These are phyloP conservation scores for Crucibulum laeve DNA, from an alignment of 768 basidiomycete species.

Conservation along the genomic window DNA sequence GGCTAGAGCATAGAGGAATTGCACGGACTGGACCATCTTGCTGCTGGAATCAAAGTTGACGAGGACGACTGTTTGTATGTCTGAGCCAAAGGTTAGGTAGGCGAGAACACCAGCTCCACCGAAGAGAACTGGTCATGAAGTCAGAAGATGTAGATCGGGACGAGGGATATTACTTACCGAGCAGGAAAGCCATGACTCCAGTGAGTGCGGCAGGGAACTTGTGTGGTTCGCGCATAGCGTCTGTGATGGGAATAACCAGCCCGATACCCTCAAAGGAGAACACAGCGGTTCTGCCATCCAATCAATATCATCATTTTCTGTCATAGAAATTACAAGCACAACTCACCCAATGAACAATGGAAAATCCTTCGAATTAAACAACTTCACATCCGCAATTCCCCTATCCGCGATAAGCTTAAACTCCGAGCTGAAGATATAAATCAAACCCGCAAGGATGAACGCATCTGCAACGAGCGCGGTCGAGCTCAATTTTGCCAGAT, in stretches of 20 bases:
- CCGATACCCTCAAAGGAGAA: constrained; percentile 99
- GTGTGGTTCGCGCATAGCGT: constrained; percentile 92
- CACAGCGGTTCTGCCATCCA: constrained; percentile 75
- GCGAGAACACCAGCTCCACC: constrained; percentile 84
- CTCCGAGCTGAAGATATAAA: constrained; percentile 90
- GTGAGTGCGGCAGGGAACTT: constrained; percentile 89
- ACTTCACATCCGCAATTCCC: constrained; percentile 74
- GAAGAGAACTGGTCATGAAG: constrained; percentile 57
- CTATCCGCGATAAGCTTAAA: constrained; percentile 55
- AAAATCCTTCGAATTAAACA: constrained; percentile 90
- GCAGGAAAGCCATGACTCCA: constrained; percentile 86
- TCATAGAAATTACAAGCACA: too few relatives aligned
- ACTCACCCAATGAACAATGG: constrained; percentile 87
- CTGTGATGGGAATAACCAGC: constrained; percentile 93
- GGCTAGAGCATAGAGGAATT: constrained; percentile 87
- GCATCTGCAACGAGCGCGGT: constrained; percentile 91
- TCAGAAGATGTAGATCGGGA: constrained; percentile 2
- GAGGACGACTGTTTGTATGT: constrained; percentile 90
- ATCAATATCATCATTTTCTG: background rate
- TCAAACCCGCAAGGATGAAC: constrained; percentile 85
- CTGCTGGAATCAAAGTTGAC: constrained; percentile 85
- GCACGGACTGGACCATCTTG: constrained; percentile 86
- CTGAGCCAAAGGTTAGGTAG: constrained; percentile 83
- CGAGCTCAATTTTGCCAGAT: constrained; percentile 91
- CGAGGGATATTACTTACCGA: constrained; percentile 37